These are phyloP conservation scores for Paulownia fortunei DNA, from an alignment of 257 asterid genomes.

Conservation along the genomic window DNA sequence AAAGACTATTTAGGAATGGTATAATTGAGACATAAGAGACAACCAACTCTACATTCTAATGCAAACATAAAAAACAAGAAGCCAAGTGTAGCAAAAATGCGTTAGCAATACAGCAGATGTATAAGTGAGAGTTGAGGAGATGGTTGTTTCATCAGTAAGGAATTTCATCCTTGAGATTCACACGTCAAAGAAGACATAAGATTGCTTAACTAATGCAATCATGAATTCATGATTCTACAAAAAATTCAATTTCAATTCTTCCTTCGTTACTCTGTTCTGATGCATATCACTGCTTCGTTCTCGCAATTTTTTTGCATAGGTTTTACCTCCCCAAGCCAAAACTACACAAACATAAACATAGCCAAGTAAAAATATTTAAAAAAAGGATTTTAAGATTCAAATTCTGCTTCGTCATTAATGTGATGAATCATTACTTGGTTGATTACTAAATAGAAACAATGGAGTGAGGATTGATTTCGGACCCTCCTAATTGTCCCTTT, in stretches of 20 bases:
- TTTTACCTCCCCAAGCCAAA: not conserved
- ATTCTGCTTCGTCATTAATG: not conserved
- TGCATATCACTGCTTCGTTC: not conserved
- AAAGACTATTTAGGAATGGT: not conserved
- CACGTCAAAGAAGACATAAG: not conserved
- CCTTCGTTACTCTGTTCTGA: not conserved
- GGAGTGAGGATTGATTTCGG: not conserved
- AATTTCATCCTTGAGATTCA: too few relatives aligned
- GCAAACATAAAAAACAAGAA: not conserved
- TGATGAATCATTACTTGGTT: not conserved
- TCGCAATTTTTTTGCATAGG: not conserved
- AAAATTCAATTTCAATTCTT: not conserved
- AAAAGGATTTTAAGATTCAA: not conserved
- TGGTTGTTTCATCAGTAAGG: too few relatives aligned
- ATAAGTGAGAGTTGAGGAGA: too few relatives aligned
- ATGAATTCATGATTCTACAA: not conserved
- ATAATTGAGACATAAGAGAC: not conserved
- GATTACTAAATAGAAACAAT: not conserved
- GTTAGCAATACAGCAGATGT: not conserved
- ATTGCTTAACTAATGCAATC: not conserved
- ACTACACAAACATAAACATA: not conserved
- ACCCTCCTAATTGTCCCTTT: not conserved
- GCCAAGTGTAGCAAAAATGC: not conserved
- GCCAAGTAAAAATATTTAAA: not conserved
- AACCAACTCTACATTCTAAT: not conserved